Evolutionary conservation across 2,329 filamentous ascomycete genomes (phyloP).

Genomic region (Pseudogymnoascus sp.): DNA sequence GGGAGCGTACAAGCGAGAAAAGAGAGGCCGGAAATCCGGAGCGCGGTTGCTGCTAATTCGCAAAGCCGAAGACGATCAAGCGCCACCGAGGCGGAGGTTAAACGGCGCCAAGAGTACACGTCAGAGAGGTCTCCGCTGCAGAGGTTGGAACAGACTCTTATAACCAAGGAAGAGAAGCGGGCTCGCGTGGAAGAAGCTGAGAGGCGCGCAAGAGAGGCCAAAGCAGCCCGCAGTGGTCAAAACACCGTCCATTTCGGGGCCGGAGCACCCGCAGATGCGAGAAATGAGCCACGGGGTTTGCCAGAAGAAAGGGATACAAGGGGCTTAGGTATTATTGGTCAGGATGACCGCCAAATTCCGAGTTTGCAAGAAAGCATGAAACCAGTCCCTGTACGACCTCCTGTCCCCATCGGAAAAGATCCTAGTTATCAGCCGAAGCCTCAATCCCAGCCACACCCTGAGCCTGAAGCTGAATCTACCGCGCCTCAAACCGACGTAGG

Average conservation of each 20-base stretch:
- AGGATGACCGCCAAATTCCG: background rate
- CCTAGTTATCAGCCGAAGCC: constrained; percentile 13
- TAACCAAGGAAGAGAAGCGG: constrained; percentile 93
- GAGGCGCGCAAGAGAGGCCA: constrained; percentile 55
- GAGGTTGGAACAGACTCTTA: constrained; percentile 83
- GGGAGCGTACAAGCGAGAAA: constrained; percentile 15
- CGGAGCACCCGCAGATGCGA: constrained; percentile 22
- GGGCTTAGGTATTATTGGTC: background rate
- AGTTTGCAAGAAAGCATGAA: constrained; percentile 21
- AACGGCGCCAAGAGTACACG: constrained; percentile 55
- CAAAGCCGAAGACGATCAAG: constrained; percentile 31
- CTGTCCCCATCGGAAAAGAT: constrained; percentile 14
- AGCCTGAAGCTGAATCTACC: background rate
- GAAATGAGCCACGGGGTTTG: constrained; percentile 19
- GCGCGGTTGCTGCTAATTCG: constrained; percentile 14
- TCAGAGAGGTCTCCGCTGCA: constrained; percentile 85
- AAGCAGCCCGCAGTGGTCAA: constrained; percentile 24
- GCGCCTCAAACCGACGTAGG: background rate
- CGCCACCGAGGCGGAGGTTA: constrained; percentile 25
- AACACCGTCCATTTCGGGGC: constrained; percentile 28
- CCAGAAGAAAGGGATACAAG: constrained; percentile 19
- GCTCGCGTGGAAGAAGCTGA: constrained; percentile 80
- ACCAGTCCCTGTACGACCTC: constrained; percentile 14
- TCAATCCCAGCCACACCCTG: background rate
- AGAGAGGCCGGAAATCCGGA: constrained; percentile 17